Evolutionary conservation across 495 filamentous ascomycete species (phyloP).

Genomic region (Penicillium steckii): DNA sequence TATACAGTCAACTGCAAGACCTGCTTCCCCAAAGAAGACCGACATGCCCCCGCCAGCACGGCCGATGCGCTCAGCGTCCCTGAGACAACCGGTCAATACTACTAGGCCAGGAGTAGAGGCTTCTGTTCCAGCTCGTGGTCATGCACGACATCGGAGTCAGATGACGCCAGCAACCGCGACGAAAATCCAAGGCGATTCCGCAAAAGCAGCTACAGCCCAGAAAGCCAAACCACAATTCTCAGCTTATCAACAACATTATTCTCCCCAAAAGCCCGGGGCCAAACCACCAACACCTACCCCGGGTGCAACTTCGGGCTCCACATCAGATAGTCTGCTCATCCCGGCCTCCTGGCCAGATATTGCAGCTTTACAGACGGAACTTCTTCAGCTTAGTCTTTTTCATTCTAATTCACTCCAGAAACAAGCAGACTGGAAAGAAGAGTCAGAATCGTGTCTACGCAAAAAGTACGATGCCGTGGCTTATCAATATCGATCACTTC

Average conservation of each 20-base stretch:
- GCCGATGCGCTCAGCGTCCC: constrained; percentile 38
- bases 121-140: constrained; percentile 21
- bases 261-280: constrained; percentile 57
- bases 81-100: constrained; percentile 31
- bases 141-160: constrained; percentile 42
- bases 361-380: constrained; percentile 64
- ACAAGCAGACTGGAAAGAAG: constrained; percentile 35
- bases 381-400: constrained; percentile 70
- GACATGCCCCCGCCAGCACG: constrained; percentile 40
- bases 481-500: constrained; percentile 29
- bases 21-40: constrained; percentile 36
- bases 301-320: background rate
- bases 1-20: constrained; percentile 15
- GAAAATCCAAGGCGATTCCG: constrained; percentile 11
- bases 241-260: constrained; percentile 68
- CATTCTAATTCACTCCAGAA: constrained; percentile 46
- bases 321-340: constrained; percentile 19
- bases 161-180: constrained; percentile 21
- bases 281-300: constrained; percentile 53
- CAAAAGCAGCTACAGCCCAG: constrained; percentile 18
- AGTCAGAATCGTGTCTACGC: constrained; percentile 33
- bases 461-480: constrained; percentile 42
- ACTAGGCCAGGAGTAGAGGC: constrained; percentile 12
- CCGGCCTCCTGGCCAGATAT: constrained; percentile 56
- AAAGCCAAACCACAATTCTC: constrained; percentile 56